Evolutionary conservation across 179 eudicot genomes (phyloP).

Genomic region (Drosera spatulata): DNA sequence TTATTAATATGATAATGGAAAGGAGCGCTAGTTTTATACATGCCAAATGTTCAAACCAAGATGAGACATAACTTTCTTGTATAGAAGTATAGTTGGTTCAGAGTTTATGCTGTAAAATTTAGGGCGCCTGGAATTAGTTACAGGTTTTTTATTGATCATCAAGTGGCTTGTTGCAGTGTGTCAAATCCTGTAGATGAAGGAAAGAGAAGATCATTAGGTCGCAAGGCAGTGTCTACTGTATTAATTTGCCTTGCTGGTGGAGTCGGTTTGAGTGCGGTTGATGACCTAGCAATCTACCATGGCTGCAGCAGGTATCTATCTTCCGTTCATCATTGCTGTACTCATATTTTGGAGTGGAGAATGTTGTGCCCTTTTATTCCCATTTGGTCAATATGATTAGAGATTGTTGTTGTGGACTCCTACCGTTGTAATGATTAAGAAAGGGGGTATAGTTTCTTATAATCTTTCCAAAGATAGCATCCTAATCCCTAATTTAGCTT

Average conservation of each 20-base stretch:
- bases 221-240: conserved; percentile 52
- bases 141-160: background rate
- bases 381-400: no score
- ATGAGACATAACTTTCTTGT: background rate
- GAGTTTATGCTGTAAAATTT: no score
- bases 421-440: no score
- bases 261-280: conserved; percentile 86
- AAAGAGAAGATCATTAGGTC: conserved; percentile 42
- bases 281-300: conserved; percentile 68
- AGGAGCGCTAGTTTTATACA: no score
- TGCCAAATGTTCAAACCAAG: no score
- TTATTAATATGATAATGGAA: no score
- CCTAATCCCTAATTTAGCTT: no score
- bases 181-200: conserved; percentile 27
- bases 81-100: no score
- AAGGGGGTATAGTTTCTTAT: no score
- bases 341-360: background rate
- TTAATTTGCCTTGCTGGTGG: conserved; percentile 79
- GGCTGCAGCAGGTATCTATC: conserved; percentile 71
- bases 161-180: conserved; percentile 18
- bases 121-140: background rate
- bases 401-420: no score
- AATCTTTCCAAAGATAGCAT: no score
- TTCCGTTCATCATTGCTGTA: background rate
- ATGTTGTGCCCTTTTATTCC: background rate